Base-by-base conservation (phyloP, 345 rosid species). In the Aegle marmelos region DNA sequence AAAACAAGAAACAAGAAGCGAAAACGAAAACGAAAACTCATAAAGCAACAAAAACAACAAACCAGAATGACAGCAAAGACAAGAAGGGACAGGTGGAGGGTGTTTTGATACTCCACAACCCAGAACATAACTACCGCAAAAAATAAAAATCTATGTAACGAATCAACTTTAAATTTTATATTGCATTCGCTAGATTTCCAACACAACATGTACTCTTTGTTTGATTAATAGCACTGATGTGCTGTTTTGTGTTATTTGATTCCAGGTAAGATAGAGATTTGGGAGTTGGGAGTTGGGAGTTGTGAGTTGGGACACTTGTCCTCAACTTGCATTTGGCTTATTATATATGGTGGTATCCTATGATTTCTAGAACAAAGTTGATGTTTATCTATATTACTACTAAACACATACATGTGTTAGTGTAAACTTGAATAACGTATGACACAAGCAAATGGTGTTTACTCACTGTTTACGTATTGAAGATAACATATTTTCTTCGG, bases 181-280 rank as follows among this genome's bases (percentile, higher is more conserved):
- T 14, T 25, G 16, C 19, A 30, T 30, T 30, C 2, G 7, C 19
- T 30, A 17, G 68, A 31, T 63, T 63, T 64, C 14, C 41, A 9
- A 5, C 57, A 4, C 16, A 65, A 21, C 48, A 22, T 2, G 9
- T 33, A 16, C 8, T 31, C 36, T 13, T 17, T 27, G 34, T 19
- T 31, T 63, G 68, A 31, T 34, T 64, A 9, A 62, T 33, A 31
- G 22, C 30, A 36, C 66, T 72, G 66, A 72, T 34, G 64, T n/a
- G 53, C 21, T 72, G 66, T 72, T 72, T 57, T 31, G 30, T 57
- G 53, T 36, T 57, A 50, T 57, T 68, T 72, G 65, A 57, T 72
- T 65, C 65, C 76, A 72, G 66, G 76, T 57, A 58, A 9, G 65
- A 34, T 57, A 71, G 27, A 56, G n/a, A n/a, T n/a, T n/a, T n/a